Evolutionary conservation across 805 yeast genomes (phyloP).

Genomic region (Candida chilensis): DNA sequence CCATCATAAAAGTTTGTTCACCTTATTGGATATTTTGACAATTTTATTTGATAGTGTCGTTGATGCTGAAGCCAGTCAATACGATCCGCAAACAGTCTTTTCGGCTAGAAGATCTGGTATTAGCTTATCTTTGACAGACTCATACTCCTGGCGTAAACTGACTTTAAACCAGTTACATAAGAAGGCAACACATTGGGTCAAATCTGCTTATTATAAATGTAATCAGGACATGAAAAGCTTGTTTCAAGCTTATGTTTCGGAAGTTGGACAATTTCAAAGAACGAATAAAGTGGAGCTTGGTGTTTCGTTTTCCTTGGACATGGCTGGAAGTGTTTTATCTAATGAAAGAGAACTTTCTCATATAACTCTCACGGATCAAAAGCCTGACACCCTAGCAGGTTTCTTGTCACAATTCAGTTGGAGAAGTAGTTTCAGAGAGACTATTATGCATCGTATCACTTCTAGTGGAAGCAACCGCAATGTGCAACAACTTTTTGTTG

Average conservation of each 20-base stretch:
- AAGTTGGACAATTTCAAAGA: constrained; percentile 17
- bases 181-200: constrained; percentile 62
- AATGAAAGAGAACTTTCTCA: constrained; percentile 58
- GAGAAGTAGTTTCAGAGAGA: constrained; percentile 39
- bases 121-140: constrained; percentile 57
- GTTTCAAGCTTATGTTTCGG: constrained; percentile 66
- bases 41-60: constrained; percentile 70
- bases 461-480: too few relatives aligned
- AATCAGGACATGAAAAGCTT: constrained; percentile 71
- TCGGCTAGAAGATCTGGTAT: constrained; percentile 34
- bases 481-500: too few relatives aligned
- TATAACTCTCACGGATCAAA: constrained; percentile 25
- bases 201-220: constrained; percentile 44
- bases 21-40: constrained; percentile 73
- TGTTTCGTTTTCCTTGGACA: constrained; percentile 81
- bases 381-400: constrained; percentile 55
- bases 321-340: constrained; percentile 69
- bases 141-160: constrained; percentile 62
- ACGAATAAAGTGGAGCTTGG: constrained; percentile 52
- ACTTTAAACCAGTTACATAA: constrained; percentile 54
- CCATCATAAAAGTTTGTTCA: constrained; percentile 61
- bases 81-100: constrained; percentile 74
- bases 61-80: constrained; percentile 78
- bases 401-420: constrained; percentile 73
- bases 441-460: too few relatives aligned